phyloP scores from a whole-genome alignment of 78 protist species.

The Polysphondylium violaceum region DNA sequence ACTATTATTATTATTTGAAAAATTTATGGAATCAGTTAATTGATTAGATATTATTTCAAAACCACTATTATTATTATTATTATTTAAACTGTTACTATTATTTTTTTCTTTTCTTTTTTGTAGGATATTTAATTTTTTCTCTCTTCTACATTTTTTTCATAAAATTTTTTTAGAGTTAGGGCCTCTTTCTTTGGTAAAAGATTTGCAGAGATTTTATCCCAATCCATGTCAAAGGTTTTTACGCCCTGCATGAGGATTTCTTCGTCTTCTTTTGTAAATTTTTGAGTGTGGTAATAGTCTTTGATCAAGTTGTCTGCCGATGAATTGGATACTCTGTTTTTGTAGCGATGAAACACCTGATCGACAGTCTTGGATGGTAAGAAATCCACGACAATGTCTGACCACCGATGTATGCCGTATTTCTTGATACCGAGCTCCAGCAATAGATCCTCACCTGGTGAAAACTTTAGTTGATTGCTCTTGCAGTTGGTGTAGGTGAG shows the following conservation, averaged over 20 bases:
- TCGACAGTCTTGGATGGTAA: conserved; percentile 50
- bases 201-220: conserved; percentile 24
- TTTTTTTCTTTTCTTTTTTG: background rate
- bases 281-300: background rate
- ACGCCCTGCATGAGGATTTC: background rate
- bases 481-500: background rate
- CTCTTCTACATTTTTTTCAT: background rate
- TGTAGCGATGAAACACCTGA: conserved; percentile 63
- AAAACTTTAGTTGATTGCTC: conserved; percentile 7
- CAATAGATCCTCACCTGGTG: conserved; percentile 51
- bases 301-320: conserved; percentile 17
- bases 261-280: conserved; percentile 16
- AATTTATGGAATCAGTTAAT: no score
- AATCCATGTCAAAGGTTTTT: conserved; percentile 1
- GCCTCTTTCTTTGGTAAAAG: conserved; percentile 10
- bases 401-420: conserved; percentile 39
- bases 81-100: background rate
- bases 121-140: background rate
- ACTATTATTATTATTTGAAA: background rate
- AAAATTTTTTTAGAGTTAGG: background rate
- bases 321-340: background rate
- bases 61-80: background rate
- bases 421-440: conserved; percentile 25
- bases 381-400: background rate
- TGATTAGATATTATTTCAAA: no score